Conservation (phyloP, 345 rosid species). For the Lagerstroemia speciosa region DNA sequence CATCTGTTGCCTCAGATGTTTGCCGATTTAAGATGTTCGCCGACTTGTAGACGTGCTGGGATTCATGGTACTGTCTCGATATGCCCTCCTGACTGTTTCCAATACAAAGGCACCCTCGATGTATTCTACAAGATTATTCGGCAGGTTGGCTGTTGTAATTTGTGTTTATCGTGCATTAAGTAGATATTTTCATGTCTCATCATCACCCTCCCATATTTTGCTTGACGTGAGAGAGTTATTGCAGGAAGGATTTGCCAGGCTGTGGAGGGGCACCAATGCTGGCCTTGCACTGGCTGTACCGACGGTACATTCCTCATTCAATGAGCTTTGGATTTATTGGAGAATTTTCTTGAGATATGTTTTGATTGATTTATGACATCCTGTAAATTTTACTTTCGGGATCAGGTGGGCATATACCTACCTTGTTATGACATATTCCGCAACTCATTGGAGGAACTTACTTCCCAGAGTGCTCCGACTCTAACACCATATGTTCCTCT, state of each 20-base stretch:
- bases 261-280: too few species aligned
- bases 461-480: constrained; percentile 39
- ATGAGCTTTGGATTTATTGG: too few species aligned
- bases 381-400: background rate
- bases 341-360: background rate
- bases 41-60: constrained; percentile 89
- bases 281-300: too few species aligned
- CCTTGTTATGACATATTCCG: constrained; percentile 91
- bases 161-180: background rate
- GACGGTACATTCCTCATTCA: constrained; percentile 39
- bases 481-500: constrained; percentile 47
- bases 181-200: background rate
- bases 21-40: constrained; percentile 92
- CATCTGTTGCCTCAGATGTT: constrained; percentile 51
- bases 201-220: background rate
- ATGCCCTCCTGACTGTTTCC: too few species aligned
- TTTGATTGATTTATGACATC: constrained; percentile 6
- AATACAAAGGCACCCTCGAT: constrained; percentile 90
- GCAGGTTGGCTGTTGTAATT: constrained; percentile 46
- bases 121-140: constrained; percentile 80
- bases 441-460: constrained; percentile 54
- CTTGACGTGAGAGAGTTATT: background rate
- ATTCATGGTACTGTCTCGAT: too few species aligned
- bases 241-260: constrained; percentile 84
- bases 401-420: constrained; percentile 87